phyloP scores from a whole-genome alignment of 768 basidiomycete genomes.

The Hericium rajendrae region DNA sequence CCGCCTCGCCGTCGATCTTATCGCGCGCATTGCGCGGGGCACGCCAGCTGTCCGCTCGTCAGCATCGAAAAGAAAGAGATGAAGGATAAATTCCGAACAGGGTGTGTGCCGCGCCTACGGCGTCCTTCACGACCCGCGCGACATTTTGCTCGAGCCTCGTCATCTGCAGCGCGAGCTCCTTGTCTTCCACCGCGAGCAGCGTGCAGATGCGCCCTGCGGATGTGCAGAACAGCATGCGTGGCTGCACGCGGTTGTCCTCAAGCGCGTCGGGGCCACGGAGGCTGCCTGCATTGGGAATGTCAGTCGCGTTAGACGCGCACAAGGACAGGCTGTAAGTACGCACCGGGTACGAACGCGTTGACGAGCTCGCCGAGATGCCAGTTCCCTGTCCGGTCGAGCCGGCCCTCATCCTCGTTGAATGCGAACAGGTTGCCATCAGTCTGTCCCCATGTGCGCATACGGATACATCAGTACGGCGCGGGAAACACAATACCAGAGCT shows the following conservation, averaged over 20 bases:
- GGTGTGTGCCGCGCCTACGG: constrained; percentile 53
- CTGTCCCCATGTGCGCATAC: constrained; percentile 24
- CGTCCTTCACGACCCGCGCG: constrained; percentile 36
- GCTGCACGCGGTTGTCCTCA: constrained; percentile 31
- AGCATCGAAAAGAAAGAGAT: neutral
- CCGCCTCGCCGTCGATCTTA: constrained; percentile 44
- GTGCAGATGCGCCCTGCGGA: constrained; percentile 72
- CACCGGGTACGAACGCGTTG: constrained; percentile 66
- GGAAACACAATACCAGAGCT: constrained; percentile 19
- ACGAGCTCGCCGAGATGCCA: constrained; percentile 73
- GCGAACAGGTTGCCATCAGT: constrained; percentile 58
- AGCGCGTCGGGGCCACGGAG: constrained; percentile 38
- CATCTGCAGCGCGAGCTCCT: constrained; percentile 43
- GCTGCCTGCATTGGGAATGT: constrained; percentile 34
- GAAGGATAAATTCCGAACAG: neutral
- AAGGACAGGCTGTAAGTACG: constrained; percentile 2
- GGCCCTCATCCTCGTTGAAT: constrained; percentile 37
- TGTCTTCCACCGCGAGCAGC: constrained; percentile 49
- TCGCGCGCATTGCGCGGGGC: constrained; percentile 52
- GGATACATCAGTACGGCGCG: neutral
- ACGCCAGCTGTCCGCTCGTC: constrained; percentile 42
- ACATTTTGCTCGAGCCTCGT: constrained; percentile 72
- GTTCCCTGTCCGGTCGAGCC: constrained; percentile 56
- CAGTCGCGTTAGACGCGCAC: neutral
- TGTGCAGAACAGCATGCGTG: constrained; percentile 68